Base-by-base conservation (phyloP, 2,329 filamentous ascomycete genomes). In the Fusarium buxicola region DNA sequence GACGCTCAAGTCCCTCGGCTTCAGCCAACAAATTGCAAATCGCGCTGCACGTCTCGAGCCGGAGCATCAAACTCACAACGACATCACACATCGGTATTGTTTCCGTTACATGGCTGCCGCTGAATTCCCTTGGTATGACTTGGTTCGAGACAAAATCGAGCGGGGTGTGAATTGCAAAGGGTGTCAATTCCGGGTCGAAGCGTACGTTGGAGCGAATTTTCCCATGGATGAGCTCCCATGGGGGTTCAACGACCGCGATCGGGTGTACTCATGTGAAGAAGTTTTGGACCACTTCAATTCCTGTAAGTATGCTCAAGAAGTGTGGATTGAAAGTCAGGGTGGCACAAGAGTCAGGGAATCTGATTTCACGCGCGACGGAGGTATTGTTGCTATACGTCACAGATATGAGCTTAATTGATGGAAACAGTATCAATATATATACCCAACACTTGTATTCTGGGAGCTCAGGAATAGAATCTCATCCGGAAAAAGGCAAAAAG, bases 231-330 rank as follows among this genome's bases (percentile, higher is more conserved):
- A 13, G 2, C 57, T 57, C 0, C 45, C 57, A 3, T 61, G 58
- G 58, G 57, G 54, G 0, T 35, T 34, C 7, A 55, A 59, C n/a
- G 59, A 63, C 9, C 36, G 58, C 2, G 60, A 63, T 27, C 40
- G 47, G 7, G 41, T 50, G 0, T 63, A 63, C 21, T 25, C 48
- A 0, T n/a, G 15, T 6, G 30, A 52, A 3, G 51, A 57, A 2
- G 61, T 57, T 7, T n/a, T 57, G 8, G 8, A 21, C 18, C 58
- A 61, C 21, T 61, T 52, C 10, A 7, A 10, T 5, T 39, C 35
- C 3, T 61, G 58, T 11, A 4, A 7, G 4, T 5, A 57, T 12
- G 58, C 57, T 0, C 45, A 27, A 12, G 5, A 52, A 15, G 45
- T 57, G n/a, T 61, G 58, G 58, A 16, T 12, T 4, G 27, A 44